Evolutionary conservation across 768 basidiomycete species (phyloP).

Genomic region (Leucocoprinus sp.): DNA sequence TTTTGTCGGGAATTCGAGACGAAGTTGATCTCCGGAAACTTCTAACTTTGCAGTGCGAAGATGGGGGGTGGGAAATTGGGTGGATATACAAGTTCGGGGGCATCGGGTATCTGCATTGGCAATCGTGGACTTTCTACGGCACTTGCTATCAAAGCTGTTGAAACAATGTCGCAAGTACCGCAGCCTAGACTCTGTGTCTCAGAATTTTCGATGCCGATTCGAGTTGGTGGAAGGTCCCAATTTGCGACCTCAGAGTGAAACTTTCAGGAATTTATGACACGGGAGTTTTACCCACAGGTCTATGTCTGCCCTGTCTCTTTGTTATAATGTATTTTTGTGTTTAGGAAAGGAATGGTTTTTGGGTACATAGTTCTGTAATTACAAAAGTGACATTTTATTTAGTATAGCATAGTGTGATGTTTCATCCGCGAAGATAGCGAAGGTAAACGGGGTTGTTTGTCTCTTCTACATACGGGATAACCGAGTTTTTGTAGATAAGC

Average conservation of each 20-base stretch:
- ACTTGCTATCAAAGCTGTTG: conserved; percentile 42
- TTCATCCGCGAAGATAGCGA: conserved; percentile 47
- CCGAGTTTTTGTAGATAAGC: conserved; percentile 70
- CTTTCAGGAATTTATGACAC: conserved; percentile 21
- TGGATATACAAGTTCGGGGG: conserved; percentile 52
- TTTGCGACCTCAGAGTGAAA: conserved; percentile 19
- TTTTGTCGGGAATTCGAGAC: conserved; percentile 31
- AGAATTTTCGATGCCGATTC: conserved; percentile 6
- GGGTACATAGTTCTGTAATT: no score
- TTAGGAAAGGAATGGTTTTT: no score
- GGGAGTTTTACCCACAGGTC: no score
- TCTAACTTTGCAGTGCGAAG: conserved; percentile 39
- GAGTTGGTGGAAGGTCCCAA: neutral
- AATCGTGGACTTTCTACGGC: conserved; percentile 51
- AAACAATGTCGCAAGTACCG: conserved; percentile 19
- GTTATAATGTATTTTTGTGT: no score
- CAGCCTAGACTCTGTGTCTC: conserved; percentile 1
- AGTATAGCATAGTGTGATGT: no score
- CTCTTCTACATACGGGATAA: conserved; percentile 88
- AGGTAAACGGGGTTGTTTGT: conserved; percentile 83
- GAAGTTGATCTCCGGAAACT: conserved; percentile 37
- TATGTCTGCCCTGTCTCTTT: no score
- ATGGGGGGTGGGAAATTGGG: conserved; percentile 48
- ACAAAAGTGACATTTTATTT: no score
- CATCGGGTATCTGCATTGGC: conserved; percentile 38